Conservation (phyloP, 2,329 filamentous ascomycete species). For the Aspergillus ochraceoroseus region DNA sequence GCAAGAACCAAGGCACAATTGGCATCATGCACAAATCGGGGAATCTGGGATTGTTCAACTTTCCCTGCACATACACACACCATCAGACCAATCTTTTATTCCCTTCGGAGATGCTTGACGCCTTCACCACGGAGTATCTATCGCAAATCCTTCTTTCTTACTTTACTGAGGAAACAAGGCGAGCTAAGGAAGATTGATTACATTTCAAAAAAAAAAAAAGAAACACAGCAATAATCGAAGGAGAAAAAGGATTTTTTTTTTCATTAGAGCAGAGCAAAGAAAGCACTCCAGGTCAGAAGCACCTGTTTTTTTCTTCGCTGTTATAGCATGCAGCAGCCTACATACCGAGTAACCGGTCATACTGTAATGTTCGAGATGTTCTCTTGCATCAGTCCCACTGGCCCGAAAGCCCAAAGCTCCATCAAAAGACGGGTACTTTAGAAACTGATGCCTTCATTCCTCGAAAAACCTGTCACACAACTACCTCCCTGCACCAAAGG, state of each 20-base stretch:
- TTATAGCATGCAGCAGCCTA: constrained; percentile 1
- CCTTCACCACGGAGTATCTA: too few species aligned
- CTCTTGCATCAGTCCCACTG: constrained; percentile 39
- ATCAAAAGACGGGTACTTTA: constrained; percentile 17
- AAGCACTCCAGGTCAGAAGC: too few species aligned
- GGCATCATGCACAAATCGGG: neutral
- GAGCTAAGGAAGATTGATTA: too few species aligned
- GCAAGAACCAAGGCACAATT: constrained; percentile 1
- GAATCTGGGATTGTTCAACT: neutral
- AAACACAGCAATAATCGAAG: too few species aligned
- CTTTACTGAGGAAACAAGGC: too few species aligned
- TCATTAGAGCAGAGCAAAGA: too few species aligned
- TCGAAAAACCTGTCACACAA: constrained; percentile 23
- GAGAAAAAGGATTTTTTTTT: too few species aligned
- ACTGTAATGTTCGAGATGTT: constrained; percentile 37
- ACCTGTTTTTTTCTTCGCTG: too few species aligned
- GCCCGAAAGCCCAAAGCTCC: constrained; percentile 18
- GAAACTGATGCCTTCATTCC: constrained; percentile 39
- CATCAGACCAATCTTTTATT: neutral
- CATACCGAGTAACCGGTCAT: constrained; percentile 2
- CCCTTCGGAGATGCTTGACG: too few species aligned
- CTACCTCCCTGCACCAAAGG: constrained; percentile 17
- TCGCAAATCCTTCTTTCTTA: too few species aligned
- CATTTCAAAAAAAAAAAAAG: too few species aligned
- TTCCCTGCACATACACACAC: constrained; percentile 2